Percentiles rank a stretch among this genome's conserved stretches.
phyloP scores from a whole-genome alignment of 345 rosid species.

The Eucalyptus camaldulensis region DNA sequence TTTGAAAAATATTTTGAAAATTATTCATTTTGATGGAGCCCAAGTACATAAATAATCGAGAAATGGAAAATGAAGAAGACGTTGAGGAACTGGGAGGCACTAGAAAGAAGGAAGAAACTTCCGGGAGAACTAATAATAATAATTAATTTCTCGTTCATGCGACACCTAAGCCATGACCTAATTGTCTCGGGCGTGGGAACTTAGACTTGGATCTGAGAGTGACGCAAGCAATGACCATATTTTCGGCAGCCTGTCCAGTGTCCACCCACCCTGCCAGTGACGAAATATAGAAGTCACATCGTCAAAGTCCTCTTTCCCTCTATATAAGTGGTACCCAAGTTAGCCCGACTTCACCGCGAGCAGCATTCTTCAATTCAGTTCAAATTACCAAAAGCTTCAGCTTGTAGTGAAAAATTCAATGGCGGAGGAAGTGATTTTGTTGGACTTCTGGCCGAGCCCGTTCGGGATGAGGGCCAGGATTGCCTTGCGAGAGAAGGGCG shows the following conservation, averaged over 20 bases:
- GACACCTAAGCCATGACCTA: background rate
- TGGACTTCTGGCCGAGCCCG: background rate
- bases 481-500: slow-evolving; percentile 2
- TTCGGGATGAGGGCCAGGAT: slow-evolving; percentile 2
- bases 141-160: background rate
- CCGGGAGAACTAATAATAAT: background rate
- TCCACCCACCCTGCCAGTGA: background rate
- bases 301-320: background rate
- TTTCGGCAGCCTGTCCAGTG: background rate
- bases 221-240: background rate
- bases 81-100: background rate
- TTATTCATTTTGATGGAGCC: background rate
- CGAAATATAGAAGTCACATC: background rate
- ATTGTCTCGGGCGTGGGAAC: background rate
- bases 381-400: background rate
- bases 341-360: background rate
- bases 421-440: background rate
- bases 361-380: background rate
- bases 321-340: background rate
- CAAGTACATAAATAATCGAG: background rate
- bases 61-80: background rate
- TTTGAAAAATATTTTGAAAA: too few relatives aligned
- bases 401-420: background rate
- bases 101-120: background rate
- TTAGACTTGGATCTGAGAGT: background rate